A percentile compares a stretch with the other conserved stretches of the same genome.
phyloP scores from a whole-genome alignment of 1,284 basidiomycete genomes.

The Malassezia sympodialis region DNA sequence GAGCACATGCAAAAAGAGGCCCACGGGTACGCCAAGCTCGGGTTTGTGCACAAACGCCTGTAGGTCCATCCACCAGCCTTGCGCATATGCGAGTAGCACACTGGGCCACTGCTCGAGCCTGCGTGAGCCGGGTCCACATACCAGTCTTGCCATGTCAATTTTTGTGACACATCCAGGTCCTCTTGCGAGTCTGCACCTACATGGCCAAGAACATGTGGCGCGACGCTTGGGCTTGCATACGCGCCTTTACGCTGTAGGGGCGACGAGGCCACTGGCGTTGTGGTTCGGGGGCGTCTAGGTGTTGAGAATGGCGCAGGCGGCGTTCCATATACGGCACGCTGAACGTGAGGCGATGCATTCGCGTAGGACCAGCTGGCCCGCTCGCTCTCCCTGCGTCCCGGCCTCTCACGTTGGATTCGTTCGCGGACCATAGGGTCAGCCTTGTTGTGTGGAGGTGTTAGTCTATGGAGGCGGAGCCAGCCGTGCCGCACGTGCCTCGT shows the following conservation, averaged over 20 bases:
- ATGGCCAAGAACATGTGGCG: neutral
- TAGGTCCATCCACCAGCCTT: slow-evolving; percentile 12
- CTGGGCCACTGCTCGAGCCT: slow-evolving; percentile 1
- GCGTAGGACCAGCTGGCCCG: neutral
- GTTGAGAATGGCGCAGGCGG: neutral
- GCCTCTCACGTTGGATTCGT: neutral
- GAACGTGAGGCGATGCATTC: neutral
- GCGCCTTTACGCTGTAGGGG: slow-evolving; percentile 16
- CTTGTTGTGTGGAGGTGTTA: neutral
- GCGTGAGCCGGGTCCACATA: neutral
- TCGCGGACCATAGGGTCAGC: neutral
- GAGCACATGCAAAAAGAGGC: slow-evolving; percentile 1
- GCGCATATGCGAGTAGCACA: neutral
- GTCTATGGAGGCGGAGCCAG: neutral
- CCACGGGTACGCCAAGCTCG: slow-evolving; percentile 6
- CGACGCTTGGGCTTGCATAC: neutral
- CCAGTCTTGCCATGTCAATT: neutral
- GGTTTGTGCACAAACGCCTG: slow-evolving; percentile 2
- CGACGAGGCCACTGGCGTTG: neutral
- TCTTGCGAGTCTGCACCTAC: neutral
- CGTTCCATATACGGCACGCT: neutral
- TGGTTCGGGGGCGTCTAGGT: neutral
- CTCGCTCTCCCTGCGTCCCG: neutral
- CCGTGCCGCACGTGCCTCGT: slow-evolving; percentile 12
- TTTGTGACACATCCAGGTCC: neutral